Conservation (phyloP, 2,329 filamentous ascomycete species). For the Neodidymelliopsis sp. region DNA sequence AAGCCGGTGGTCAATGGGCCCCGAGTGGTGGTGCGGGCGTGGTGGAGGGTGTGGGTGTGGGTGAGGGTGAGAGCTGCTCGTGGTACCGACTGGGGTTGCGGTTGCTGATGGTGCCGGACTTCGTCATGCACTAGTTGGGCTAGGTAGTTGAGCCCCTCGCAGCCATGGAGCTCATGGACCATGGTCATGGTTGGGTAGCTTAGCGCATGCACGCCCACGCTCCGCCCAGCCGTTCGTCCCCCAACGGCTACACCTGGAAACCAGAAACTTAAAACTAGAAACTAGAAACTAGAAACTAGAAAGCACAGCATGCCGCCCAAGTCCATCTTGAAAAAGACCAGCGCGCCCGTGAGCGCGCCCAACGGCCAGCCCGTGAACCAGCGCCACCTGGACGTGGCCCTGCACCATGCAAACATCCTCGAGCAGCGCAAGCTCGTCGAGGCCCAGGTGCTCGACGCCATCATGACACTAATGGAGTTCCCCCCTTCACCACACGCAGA, state of each 20-base stretch:
- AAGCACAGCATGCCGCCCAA: conserved; percentile 48
- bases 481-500: conserved; percentile 62
- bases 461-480: conserved; percentile 74
- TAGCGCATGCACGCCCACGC: neutral
- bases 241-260: no score
- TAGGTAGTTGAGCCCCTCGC: conserved; percentile 27
- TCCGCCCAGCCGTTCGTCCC: no score
- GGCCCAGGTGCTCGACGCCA: conserved; percentile 72
- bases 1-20: conserved; percentile 17
- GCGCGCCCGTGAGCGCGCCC: conserved; percentile 29
- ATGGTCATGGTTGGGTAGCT: neutral
- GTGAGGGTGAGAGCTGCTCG: conserved; percentile 20
- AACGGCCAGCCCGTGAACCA: conserved; percentile 43
- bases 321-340: conserved; percentile 56
- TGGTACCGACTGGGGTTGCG: conserved; percentile 17
- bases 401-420: conserved; percentile 82
- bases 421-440: conserved; percentile 84
- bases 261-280: no score
- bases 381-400: conserved; percentile 68
- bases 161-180: no score
- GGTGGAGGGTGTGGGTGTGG: no score
- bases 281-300: no score
- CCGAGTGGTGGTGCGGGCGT: conserved; percentile 20
- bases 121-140: conserved; percentile 17
- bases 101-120: conserved; percentile 23